Base-by-base conservation (phyloP, 106 monocot species). In the Narthecium ossifragum region DNA sequence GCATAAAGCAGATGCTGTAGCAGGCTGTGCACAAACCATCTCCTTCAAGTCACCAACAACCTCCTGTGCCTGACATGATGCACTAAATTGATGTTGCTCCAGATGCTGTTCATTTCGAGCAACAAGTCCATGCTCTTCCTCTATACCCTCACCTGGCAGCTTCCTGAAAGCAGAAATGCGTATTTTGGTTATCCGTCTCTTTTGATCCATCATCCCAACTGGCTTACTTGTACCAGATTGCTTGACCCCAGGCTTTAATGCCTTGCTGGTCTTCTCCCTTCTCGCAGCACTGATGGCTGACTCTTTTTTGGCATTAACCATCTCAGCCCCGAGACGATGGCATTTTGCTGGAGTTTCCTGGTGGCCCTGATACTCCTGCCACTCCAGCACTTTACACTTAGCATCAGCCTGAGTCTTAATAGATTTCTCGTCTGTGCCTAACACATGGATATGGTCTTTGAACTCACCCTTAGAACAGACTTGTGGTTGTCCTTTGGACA, bases 1-100 rank as follows among this genome's bases (percentile, higher is more conserved):
- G 62, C 90, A 86, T 26, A 84, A 86, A 50, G 80, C 77, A 65
- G 88, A 78, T 45, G 77, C 83, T 26, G 68, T 49, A 66, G 70
- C 57, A 22, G 78, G 30, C 27, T 75, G 85, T 47, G 20, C 60
- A 70, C 33, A 75, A 22, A 43, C 56, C 15, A 62, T 11, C 46
- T 78, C 78, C 46, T 68, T 73, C 8, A 25, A 63, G 20, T 39
- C 34, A 54, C 49, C 70, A 26, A 58, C 30, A 66, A 21, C 56
- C 34, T 73, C 64, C 32, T 51, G 34, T 34, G 24, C 66, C 13
- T 27, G 50, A 18, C 41, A 30, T 33, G 45, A 39, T 38, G 36
- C 37, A 41, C 47, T 70, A 28, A 33, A 54, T 47, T 60, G 68
- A 41, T 53, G 39, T 25, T 36, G 27, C 12, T 14, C 25, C 23